Conservation (phyloP, 2,329 filamentous ascomycete genomes). For the Coleophoma crateriformis region DNA sequence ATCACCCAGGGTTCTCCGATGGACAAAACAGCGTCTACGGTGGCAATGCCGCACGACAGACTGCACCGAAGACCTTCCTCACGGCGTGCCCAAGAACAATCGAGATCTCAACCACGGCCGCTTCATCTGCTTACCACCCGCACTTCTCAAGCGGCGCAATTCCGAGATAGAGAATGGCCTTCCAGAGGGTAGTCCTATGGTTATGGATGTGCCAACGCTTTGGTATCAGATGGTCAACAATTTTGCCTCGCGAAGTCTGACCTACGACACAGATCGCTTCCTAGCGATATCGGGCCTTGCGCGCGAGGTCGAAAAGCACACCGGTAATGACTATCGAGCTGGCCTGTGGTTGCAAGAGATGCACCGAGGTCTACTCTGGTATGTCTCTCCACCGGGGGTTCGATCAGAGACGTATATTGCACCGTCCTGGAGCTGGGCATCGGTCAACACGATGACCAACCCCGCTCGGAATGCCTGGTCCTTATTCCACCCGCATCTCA, state of each 20-base stretch:
- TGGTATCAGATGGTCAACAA: slow-evolving; percentile 1
- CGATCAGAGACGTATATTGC: background rate
- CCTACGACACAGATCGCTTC: slow-evolving; percentile 2
- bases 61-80: background rate
- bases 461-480: background rate
- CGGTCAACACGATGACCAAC: background rate
- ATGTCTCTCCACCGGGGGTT: background rate
- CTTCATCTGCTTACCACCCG: background rate
- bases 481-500: background rate
- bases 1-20: slow-evolving; percentile 1
- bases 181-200: too few species aligned
- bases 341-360: slow-evolving; percentile 2
- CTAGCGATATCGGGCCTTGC: slow-evolving; percentile 1
- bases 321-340: background rate
- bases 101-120: background rate
- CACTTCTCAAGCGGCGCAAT: background rate
- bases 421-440: slow-evolving; percentile 5
- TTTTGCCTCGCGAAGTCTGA: slow-evolving; percentile 2
- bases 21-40: background rate
- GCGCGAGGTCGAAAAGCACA: background rate
- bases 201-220: background rate
- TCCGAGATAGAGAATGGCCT: background rate
- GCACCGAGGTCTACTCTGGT: slow-evolving; percentile 1
- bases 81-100: background rate
- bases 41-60: background rate